Conservation (phyloP, 345 rosid species). For the Brassica juncea region DNA sequence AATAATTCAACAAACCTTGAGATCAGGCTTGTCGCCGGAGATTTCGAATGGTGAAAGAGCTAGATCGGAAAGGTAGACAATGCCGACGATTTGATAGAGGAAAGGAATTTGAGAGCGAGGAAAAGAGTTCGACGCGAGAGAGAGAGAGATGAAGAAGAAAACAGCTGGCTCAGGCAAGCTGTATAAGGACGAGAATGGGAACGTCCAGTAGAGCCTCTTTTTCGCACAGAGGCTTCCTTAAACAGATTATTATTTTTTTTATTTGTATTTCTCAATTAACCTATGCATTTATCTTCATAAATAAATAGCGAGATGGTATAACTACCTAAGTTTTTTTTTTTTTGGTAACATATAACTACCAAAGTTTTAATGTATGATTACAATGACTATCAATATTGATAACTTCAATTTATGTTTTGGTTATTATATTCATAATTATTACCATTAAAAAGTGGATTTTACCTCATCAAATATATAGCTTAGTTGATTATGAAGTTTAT, state of each 20-base stretch:
- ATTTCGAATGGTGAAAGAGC: conserved; percentile 19
- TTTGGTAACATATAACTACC: neutral
- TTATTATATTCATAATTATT: conserved; percentile 1
- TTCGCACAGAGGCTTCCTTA: conserved; percentile 18
- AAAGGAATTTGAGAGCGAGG: conserved; percentile 16
- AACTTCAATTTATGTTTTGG: neutral
- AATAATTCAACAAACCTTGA: conserved; percentile 36
- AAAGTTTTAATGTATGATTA: neutral
- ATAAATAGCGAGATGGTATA: neutral
- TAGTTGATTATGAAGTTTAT: neutral
- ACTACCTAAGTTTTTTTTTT: too few species aligned
- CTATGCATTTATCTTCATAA: conserved; percentile 6
- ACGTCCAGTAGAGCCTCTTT: conserved; percentile 27
- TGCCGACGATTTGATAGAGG: conserved; percentile 5
- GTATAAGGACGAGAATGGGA: conserved; percentile 21
- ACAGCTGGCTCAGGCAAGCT: conserved; percentile 27
- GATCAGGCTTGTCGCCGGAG: conserved; percentile 35
- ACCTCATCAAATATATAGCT: neutral
- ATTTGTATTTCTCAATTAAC: neutral
- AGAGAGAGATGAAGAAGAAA: conserved; percentile 29
- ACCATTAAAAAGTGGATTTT: neutral
- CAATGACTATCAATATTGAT: neutral
- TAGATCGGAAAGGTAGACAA: conserved; percentile 25
- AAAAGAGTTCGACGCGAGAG: conserved; percentile 26
- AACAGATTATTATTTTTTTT: neutral